phyloP scores from a whole-genome alignment of 257 asterid genomes.

The Cruciata laevipes region DNA sequence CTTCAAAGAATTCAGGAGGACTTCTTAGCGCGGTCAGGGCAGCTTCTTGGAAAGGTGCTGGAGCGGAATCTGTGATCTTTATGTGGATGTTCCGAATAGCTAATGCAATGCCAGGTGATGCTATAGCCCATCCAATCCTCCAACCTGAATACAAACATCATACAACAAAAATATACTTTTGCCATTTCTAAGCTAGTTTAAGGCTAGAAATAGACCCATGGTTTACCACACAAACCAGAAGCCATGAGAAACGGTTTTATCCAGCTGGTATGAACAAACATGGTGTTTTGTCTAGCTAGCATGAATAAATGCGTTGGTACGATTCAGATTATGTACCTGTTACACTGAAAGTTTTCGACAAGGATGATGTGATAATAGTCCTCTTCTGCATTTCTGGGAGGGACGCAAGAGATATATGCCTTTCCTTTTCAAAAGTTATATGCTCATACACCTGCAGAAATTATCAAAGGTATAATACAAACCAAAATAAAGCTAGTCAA shows the following conservation, averaged over 20 bases:
- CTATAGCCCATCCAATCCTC: slow-evolving; percentile 96
- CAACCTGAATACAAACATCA: slow-evolving; percentile 45
- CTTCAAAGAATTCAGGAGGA: slow-evolving; percentile 44
- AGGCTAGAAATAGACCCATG: not conserved
- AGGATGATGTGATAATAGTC: slow-evolving; percentile 75
- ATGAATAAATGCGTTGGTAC: not conserved
- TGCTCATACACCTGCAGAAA: slow-evolving; percentile 71
- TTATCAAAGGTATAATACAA: not conserved
- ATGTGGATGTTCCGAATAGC: slow-evolving; percentile 73
- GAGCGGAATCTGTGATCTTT: slow-evolving; percentile 73
- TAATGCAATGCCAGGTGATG: slow-evolving; percentile 64
- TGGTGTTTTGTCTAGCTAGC: not conserved
- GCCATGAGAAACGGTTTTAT: not conserved
- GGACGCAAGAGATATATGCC: slow-evolving; percentile 67
- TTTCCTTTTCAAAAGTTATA: slow-evolving; percentile 57
- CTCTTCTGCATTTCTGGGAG: slow-evolving; percentile 76
- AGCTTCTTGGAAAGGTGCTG: slow-evolving; percentile 92
- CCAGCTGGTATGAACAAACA: not conserved
- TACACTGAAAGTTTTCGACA: slow-evolving; percentile 78
- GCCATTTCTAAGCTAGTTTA: not conserved
- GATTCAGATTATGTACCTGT: slow-evolving; percentile 42
- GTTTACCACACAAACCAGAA: not conserved
- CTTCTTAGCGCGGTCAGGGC: slow-evolving; percentile 76
- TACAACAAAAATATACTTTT: not conserved
- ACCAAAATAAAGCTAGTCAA: not conserved